A percentile compares a stretch with the other conserved stretches of the same genome.
phyloP scores from a whole-genome alignment of 2,329 filamentous ascomycete species.

The Aspergillus puulaauensis region DNA sequence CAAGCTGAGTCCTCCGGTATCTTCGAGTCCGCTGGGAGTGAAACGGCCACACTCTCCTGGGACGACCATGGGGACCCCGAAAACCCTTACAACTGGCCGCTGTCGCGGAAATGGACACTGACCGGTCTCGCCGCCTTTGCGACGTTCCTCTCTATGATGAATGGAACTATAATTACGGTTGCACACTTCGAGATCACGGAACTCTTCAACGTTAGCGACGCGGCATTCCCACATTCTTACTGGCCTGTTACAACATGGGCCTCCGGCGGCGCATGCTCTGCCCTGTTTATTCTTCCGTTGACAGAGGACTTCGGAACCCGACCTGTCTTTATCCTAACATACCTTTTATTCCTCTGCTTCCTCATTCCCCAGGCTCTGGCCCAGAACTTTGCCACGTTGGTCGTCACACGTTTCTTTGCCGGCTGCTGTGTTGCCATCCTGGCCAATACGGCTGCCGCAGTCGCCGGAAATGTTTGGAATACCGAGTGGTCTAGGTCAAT shows the following conservation, averaged over 20 bases:
- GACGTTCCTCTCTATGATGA: conserved; percentile 21
- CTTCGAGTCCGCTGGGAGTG: background rate
- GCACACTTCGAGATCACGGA: conserved; percentile 16
- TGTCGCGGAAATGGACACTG: conserved; percentile 17
- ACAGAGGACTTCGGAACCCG: conserved; percentile 26
- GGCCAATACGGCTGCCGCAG: conserved; percentile 36
- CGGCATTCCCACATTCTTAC: conserved; percentile 20
- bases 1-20: background rate
- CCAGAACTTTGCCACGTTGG: conserved; percentile 46
- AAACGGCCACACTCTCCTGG: background rate
- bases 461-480: conserved; percentile 32
- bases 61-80: conserved; percentile 5
- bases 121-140: conserved; percentile 18
- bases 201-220: conserved; percentile 16
- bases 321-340: conserved; percentile 41
- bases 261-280: conserved; percentile 17
- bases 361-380: conserved; percentile 45
- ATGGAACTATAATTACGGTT: conserved; percentile 22
- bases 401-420: conserved; percentile 46
- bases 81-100: conserved; percentile 23
- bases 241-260: conserved; percentile 23
- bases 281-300: conserved; percentile 19
- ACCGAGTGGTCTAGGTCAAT: conserved; percentile 34
- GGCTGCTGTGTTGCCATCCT: conserved; percentile 43
- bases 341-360: conserved; percentile 42